Percentiles rank a stretch among this genome's conserved stretches.
phyloP scores from a whole-genome alignment of 176 grass and related monocot genomes.

The Musa acuminata region DNA sequence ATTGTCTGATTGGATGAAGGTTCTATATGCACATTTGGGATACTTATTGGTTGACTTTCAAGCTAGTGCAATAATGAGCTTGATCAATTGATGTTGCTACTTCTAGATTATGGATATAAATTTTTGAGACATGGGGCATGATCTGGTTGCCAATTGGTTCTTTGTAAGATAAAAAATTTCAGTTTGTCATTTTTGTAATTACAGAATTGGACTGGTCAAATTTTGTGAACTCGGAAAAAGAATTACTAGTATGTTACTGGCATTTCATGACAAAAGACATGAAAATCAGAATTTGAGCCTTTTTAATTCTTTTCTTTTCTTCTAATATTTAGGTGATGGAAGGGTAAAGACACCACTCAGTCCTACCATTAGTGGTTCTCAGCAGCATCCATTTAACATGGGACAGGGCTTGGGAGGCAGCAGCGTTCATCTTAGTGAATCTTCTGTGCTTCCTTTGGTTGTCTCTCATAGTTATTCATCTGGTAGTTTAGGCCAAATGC shows the following conservation, averaged over 20 bases:
- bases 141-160: neutral
- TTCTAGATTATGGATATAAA: too few relatives aligned
- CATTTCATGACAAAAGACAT: neutral
- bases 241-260: neutral
- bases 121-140: too few relatives aligned
- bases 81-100: too few relatives aligned
- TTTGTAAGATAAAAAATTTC: neutral
- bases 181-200: neutral
- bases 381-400: slow-evolving; percentile 72
- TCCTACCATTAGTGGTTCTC: slow-evolving; percentile 75
- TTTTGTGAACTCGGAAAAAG: slow-evolving; percentile 4
- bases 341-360: slow-evolving; percentile 81
- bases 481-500: slow-evolving; percentile 94
- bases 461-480: slow-evolving; percentile 86
- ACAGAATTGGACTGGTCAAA: neutral
- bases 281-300: neutral
- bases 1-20: too few relatives aligned
- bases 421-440: slow-evolving; percentile 62
- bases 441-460: slow-evolving; percentile 52
- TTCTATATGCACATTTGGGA: too few relatives aligned
- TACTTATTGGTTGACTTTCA: too few relatives aligned
- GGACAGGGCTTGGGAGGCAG: slow-evolving; percentile 59
- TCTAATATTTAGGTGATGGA: slow-evolving; percentile 41
- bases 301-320: neutral
- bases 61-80: too few relatives aligned